phyloP scores from a whole-genome alignment of 257 asterid species.

The Solanum ossicruentum region DNA sequence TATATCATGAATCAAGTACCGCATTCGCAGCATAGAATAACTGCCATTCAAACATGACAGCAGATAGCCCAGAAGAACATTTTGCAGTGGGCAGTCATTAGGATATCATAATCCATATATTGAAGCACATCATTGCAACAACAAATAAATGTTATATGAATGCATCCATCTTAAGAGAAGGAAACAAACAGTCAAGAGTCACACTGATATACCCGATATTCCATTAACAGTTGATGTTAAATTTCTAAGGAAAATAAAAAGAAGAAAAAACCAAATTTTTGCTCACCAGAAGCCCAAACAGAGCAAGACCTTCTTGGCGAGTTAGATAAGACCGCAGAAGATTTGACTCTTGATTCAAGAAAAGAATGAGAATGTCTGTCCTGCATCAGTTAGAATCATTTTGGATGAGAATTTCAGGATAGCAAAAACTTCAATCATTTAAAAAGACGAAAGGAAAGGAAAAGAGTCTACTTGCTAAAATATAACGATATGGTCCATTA shows the following conservation, averaged over 20 bases:
- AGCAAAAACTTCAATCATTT: not conserved
- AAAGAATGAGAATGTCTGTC: constrained; percentile 82
- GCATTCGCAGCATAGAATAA: not conserved
- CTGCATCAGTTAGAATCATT: constrained; percentile 55
- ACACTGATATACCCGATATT: not conserved
- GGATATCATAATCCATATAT: not conserved
- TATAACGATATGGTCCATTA: constrained; percentile 23
- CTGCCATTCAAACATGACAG: not conserved
- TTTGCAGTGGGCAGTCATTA: not conserved
- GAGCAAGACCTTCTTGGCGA: constrained; percentile 59
- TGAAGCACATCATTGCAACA: not conserved
- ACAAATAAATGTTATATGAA: not conserved
- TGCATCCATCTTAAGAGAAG: not conserved
- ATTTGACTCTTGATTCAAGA: constrained; percentile 68
- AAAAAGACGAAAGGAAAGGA: not conserved
- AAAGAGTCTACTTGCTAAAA: not conserved
- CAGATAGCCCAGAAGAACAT: not conserved
- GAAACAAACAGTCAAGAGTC: not conserved
- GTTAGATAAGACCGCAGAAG: constrained; percentile 67
- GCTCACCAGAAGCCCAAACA: constrained; percentile 84
- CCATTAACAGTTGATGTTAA: not conserved
- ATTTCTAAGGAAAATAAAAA: not conserved
- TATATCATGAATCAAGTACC: not conserved
- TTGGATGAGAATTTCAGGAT: constrained; percentile 6
- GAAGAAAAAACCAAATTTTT: not conserved